Base-by-base conservation (phyloP, 768 basidiomycete species). In the Leccinum imitatum region DNA sequence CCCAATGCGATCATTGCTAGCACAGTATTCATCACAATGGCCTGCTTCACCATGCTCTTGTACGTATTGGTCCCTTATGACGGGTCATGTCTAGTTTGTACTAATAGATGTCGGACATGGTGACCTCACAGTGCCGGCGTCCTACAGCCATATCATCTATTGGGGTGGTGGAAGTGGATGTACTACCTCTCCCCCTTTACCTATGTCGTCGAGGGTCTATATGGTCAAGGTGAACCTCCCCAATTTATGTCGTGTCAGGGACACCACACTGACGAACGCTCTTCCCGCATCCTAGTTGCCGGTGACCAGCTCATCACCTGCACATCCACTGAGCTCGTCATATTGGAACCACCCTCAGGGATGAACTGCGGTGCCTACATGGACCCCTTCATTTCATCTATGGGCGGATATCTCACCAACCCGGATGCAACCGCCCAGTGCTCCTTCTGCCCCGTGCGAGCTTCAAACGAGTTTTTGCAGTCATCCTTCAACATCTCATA, bases 331-430 rank as follows among this genome's bases (percentile, higher is more conserved):
- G 90, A 91, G 71, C 75, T 81, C 30, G 80, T 84, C 52, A 67
- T 68, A 9, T 68, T 91, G 37, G 69, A 80, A 11, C 83, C 89
- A 1, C 83, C 85, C 1, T 60, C 72, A 1, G 86, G 84, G 2
- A 65, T 77, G 59, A 83, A 77, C 4, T 91, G 90, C 65, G 65
- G 64, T 4, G 59, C 76, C 4, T 91, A 83, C 69, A 73, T 88
- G 68, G 51, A 70, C 19, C 67, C 74, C 0, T 91, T 80, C 72
- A 83, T 87, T 15, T 59, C 69, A 0, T 48, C 63, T 1, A 75
- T 78, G 5, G 84, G 87, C 0, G 87, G 88, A 9, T 86, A 85
- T 62, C 70, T 90, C 30, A 65, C 76, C 23, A 81, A 88, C 63
- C 78, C 83, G 1, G 69, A 79, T n/a, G 82, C 85, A 4, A 80